Conservation (phyloP, 495 filamentous ascomycete genomes). For the Letharia lupina region DNA sequence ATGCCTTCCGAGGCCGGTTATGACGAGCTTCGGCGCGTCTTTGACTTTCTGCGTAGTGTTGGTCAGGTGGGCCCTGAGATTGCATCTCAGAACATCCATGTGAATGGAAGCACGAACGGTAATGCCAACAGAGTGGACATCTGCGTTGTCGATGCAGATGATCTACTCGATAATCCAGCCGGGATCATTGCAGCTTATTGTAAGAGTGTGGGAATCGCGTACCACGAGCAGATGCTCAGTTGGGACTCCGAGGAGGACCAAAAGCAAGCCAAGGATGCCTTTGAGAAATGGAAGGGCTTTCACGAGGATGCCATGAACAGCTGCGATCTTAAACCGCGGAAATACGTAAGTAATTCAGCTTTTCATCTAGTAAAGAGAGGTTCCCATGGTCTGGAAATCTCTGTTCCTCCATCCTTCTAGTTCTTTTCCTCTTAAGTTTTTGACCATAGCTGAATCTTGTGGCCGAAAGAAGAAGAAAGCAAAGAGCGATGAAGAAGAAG, state of each 20-base stretch:
- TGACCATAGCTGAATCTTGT: conserved; percentile 2
- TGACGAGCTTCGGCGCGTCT: conserved; percentile 70
- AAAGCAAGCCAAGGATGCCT: conserved; percentile 52
- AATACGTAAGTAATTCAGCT: conserved; percentile 52
- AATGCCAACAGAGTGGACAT: conserved; percentile 47
- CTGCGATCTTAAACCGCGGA: conserved; percentile 58
- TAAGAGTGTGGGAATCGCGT: conserved; percentile 64
- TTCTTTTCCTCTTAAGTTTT: background rate
- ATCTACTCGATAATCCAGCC: conserved; percentile 74
- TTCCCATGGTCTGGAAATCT: background rate
- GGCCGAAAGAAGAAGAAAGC: conserved; percentile 42
- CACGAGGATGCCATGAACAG: conserved; percentile 89
- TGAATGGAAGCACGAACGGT: conserved; percentile 30
- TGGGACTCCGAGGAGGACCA: conserved; percentile 74
- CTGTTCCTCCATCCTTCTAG: too few relatives aligned
- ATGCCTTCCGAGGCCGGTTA: conserved; percentile 83
- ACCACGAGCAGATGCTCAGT: conserved; percentile 60
- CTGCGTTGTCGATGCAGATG: conserved; percentile 91
- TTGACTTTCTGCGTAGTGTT: conserved; percentile 65
- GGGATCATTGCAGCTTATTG: conserved; percentile 70
- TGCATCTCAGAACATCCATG: conserved; percentile 32
- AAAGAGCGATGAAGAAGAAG: conserved; percentile 61
- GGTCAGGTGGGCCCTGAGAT: conserved; percentile 56
- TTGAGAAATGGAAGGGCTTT: conserved; percentile 96
- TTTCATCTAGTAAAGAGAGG: background rate